Evolutionary conservation across 1,284 basidiomycete genomes (phyloP), one percentile per base, ranked within the genome.

Genomic region (Marasmius tenuissimus): DNA sequence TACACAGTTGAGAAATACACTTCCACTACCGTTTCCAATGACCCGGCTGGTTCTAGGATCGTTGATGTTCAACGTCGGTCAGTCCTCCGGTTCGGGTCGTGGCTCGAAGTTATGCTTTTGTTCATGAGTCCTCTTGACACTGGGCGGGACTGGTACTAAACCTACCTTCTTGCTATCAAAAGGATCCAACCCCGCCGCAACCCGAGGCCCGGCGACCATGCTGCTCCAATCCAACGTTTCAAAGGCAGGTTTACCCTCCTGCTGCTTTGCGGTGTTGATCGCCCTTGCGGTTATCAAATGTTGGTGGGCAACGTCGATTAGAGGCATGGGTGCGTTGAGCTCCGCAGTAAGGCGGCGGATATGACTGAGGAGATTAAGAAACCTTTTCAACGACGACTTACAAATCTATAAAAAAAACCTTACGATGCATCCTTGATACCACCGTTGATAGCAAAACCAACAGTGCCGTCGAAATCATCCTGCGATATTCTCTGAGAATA

Each of bases 381-480:
- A 1, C 27, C 40, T 48, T 4, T 27, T 57, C 14, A n/a, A 45
- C n/a, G n/a, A 60, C 33, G 50, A 40, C 9, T 47, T 10, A 18
- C 53, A 20, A 37, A 16, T 16, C 14, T 49, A 47, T 45, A 22
- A 61, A 49, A 33, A 18, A 38, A 18, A 18, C 77, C 80, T 38
- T 67, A 84, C 78, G 81, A 75, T 16, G 78, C 79, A 71, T 96
- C 94, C 69, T 94, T 94, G 69, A 96, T 86, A n/a, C 94, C 95
- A 16, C 93, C 92, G 42, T 90, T 88, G 59, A 96, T 85, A n/a
- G 88, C 81, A 73, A 97, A 96, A n/a, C 94, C 95, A 45, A 81
- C 80, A 9, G 83, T 80, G 18, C 88, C 91, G 64, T 94, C 88
- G 71, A 95, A 96, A 40, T 85, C 78, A 75, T 93, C 86, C 58